phyloP scores from a whole-genome alignment of 768 basidiomycete species.

The Suillus brevipes region DNA sequence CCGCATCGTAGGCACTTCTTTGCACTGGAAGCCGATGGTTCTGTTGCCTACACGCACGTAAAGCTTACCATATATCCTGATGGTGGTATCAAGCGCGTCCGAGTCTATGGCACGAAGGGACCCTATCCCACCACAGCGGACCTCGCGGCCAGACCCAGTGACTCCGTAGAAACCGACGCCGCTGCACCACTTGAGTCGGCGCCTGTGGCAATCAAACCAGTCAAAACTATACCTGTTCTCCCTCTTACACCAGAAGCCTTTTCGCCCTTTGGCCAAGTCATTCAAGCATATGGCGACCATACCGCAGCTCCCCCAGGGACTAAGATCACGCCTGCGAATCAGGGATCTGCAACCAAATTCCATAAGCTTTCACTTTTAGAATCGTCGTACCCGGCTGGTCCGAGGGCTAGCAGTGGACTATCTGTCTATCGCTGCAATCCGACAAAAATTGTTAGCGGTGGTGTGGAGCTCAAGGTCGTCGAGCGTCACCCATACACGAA shows the following conservation, averaged over 20 bases:
- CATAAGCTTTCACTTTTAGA: constrained; percentile 81
- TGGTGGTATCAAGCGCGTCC: constrained; percentile 92
- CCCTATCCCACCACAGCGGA: constrained; percentile 16
- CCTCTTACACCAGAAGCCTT: constrained; percentile 87
- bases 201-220: constrained; percentile 1
- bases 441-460: constrained; percentile 42
- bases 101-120: constrained; percentile 68
- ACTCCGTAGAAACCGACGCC: constrained; percentile 2
- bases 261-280: constrained; percentile 84
- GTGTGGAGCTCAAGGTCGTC: constrained; percentile 65
- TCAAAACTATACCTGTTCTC: constrained; percentile 48
- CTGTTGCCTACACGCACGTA: constrained; percentile 73
- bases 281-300: constrained; percentile 80
- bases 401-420: constrained; percentile 63
- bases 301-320: constrained; percentile 65
- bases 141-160: too few relatives aligned
- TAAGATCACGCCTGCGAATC: constrained; percentile 81
- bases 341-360: constrained; percentile 88
- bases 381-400: constrained; percentile 60
- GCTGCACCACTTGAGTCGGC: constrained; percentile 11
- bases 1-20: constrained; percentile 91
- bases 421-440: constrained; percentile 85
- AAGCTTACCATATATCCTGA: constrained; percentile 91
- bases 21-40: constrained; percentile 68
- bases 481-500: constrained; percentile 90